Conservation (phyloP, 2,329 filamentous ascomycete species). For the Monosporascus sp. region DNA sequence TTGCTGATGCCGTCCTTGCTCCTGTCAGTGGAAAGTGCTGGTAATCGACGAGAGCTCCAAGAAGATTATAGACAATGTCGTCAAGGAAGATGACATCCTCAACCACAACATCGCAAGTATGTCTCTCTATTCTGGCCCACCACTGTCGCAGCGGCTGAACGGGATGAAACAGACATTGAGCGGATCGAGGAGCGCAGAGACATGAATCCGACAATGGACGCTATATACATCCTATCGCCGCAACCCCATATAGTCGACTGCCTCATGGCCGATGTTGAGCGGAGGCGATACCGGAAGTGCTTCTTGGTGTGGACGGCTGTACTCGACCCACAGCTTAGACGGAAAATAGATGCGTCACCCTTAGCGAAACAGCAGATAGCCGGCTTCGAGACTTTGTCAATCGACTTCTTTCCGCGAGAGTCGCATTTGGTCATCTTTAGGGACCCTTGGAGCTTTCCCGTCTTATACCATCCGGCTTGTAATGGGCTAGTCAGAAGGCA, state of each 20-base stretch:
- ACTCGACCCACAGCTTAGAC: conserved; percentile 63
- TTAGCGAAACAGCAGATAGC: conserved; percentile 68
- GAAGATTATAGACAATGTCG: conserved; percentile 82
- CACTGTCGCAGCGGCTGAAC: conserved; percentile 20
- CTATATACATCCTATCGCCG: conserved; percentile 85
- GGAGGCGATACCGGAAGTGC: conserved; percentile 70
- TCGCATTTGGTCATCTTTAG: conserved; percentile 86
- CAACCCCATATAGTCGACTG: conserved; percentile 88
- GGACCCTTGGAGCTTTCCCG: conserved; percentile 93
- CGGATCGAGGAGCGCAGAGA: conserved; percentile 82
- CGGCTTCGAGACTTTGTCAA: conserved; percentile 75
- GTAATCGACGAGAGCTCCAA: conserved; percentile 80
- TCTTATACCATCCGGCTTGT: conserved; percentile 86
- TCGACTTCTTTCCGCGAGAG: conserved; percentile 88
- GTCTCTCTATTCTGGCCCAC: conserved; percentile 24
- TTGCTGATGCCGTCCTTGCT: conserved; percentile 12
- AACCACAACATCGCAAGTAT: conserved; percentile 93
- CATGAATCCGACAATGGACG: conserved; percentile 84
- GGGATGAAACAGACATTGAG: conserved; percentile 69
- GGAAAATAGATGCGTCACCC: conserved; percentile 67
- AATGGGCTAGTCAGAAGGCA: conserved; percentile 78
- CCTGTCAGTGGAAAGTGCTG: conserved; percentile 84
- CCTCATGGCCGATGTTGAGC: conserved; percentile 86
- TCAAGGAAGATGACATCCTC: conserved; percentile 94
- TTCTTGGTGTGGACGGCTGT: conserved; percentile 83